phyloP scores from a whole-genome alignment of 208 protist genomes.

The Crithidia acanthocephali region DNA sequence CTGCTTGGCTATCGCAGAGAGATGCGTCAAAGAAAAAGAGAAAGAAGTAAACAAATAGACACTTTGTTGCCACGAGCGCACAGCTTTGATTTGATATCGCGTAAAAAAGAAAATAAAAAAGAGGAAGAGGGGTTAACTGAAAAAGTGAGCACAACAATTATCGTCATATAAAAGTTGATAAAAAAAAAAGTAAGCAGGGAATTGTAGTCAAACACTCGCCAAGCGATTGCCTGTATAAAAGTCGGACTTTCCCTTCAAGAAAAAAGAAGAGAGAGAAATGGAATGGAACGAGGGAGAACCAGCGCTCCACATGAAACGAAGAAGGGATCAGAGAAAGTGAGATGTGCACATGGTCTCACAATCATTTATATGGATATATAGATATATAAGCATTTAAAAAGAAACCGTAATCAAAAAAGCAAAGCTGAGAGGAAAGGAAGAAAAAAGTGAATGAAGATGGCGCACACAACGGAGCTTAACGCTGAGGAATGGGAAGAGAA shows the following conservation, averaged over 20 bases:
- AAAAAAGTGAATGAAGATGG: slow-evolving; percentile 1
- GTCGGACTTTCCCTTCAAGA: background rate
- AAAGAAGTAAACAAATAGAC: slow-evolving; percentile 3
- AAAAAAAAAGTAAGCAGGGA: background rate
- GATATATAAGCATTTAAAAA: background rate
- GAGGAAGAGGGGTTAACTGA: background rate
- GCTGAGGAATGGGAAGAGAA: no score
- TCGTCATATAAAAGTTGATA: background rate
- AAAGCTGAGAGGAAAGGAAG: slow-evolving; percentile 4
- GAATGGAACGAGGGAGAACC: background rate
- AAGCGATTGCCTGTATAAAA: background rate
- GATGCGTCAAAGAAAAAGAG: background rate
- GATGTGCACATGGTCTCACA: background rate
- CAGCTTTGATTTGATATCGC: background rate
- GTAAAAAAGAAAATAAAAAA: background rate
- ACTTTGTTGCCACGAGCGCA: slow-evolving; percentile 2
- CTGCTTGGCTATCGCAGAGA: background rate
- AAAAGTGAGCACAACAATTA: background rate
- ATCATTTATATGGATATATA: slow-evolving; percentile 7
- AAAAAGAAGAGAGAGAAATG: slow-evolving; percentile 16
- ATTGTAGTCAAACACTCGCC: background rate
- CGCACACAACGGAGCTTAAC: background rate
- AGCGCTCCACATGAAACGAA: slow-evolving; percentile 2
- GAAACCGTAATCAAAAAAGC: background rate
- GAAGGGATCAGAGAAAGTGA: slow-evolving; percentile 11